Evolutionary conservation across 2,329 filamentous ascomycete species (phyloP).

Genomic region (Scedosporium boydii): DNA sequence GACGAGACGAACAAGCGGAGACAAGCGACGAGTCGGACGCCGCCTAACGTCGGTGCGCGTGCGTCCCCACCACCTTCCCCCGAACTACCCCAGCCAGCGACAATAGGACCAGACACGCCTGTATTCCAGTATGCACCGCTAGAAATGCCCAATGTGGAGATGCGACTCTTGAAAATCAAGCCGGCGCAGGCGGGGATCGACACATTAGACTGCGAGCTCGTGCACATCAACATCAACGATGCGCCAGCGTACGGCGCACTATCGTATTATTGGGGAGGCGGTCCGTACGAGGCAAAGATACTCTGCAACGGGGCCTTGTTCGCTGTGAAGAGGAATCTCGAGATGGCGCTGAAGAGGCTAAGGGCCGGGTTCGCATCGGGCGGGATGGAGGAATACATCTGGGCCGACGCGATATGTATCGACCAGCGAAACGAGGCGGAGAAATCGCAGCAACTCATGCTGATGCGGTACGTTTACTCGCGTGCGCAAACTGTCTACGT

Average conservation of each 20-base stretch:
- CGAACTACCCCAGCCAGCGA: not conserved
- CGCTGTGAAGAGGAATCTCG: not conserved
- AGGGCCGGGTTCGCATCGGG: not conserved
- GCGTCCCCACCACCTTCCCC: not conserved
- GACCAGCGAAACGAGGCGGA: slow-evolving; percentile 16
- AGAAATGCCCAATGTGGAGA: not conserved
- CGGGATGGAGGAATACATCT: slow-evolving; percentile 15
- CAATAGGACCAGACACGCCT: not conserved
- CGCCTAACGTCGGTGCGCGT: not conserved
- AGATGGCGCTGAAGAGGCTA: not conserved
- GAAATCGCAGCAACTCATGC: slow-evolving; percentile 15
- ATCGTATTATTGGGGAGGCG: slow-evolving; percentile 7
- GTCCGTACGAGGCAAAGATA: not conserved
- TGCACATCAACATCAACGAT: not conserved
- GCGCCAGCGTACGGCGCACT: slow-evolving; percentile 1
- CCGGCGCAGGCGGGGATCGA: not conserved
- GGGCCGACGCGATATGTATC: slow-evolving; percentile 10
- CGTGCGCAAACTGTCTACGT: slow-evolving; percentile 7
- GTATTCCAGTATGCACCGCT: not conserved
- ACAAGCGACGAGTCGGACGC: not conserved
- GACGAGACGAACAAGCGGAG: not conserved
- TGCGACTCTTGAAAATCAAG: not conserved
- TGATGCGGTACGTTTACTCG: slow-evolving; percentile 17
- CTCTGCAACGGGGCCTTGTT: not conserved
- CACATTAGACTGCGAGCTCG: not conserved